These are phyloP conservation scores for Magnusiomyces starmeri DNA, from an alignment of 1,139 yeast genomes.

Conservation along the genomic window DNA sequence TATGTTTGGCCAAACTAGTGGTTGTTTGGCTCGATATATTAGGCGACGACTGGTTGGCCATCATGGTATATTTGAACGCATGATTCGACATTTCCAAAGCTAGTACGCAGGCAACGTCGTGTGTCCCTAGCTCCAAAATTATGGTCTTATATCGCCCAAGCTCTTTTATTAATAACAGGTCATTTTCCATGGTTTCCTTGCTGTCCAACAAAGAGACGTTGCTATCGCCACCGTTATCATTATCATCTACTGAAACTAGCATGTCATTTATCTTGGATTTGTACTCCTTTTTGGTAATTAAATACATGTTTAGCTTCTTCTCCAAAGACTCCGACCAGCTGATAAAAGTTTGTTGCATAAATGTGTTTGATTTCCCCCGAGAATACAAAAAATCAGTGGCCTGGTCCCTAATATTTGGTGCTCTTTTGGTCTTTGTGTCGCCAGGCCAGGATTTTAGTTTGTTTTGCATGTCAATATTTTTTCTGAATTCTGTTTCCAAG, in stretches of 20 bases:
- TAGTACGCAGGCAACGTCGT: neutral
- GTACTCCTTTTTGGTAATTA: neutral
- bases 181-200: too few relatives aligned
- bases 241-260: too few relatives aligned
- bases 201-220: too few relatives aligned
- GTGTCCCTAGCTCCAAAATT: neutral
- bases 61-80: neutral
- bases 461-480: neutral
- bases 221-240: too few relatives aligned
- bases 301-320: neutral
- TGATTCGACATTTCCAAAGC: neutral
- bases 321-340: neutral
- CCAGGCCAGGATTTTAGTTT: neutral
- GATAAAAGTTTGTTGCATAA: neutral
- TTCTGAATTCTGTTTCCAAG: constrained; percentile 10
- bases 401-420: neutral
- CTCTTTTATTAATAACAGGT: too few relatives aligned
- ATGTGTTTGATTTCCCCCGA: neutral
- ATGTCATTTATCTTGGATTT: too few relatives aligned
- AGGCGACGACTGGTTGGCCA: neutral
- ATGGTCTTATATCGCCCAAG: neutral
- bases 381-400: neutral
- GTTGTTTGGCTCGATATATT: neutral
- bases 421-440: neutral
- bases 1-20: neutral